phyloP scores from a whole-genome alignment of 345 rosid genomes.

The Cardiospermum halicacabum region DNA sequence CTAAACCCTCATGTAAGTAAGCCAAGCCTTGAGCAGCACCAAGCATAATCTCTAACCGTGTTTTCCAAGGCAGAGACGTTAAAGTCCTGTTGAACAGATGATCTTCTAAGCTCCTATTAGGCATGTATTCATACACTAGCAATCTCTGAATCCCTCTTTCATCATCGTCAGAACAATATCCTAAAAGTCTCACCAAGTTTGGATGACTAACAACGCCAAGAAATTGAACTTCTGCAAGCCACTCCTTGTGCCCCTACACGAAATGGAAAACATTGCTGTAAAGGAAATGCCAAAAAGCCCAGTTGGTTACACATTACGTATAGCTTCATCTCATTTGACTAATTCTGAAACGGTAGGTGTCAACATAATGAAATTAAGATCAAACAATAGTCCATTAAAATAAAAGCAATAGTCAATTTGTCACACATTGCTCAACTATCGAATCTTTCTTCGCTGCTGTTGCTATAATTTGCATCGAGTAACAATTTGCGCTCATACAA shows the following conservation, averaged over 20 bases:
- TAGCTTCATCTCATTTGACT: background rate
- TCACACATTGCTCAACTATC: background rate
- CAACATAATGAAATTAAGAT: background rate
- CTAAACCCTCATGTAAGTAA: conserved; percentile 68
- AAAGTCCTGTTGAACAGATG: conserved; percentile 52
- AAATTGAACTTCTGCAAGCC: conserved; percentile 86
- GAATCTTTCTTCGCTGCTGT: background rate
- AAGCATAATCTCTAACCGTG: conserved; percentile 73
- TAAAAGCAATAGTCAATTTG: background rate
- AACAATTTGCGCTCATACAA: too few relatives aligned
- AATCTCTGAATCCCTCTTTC: conserved; percentile 67
- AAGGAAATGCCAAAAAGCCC: conserved; percentile 6
- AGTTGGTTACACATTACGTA: background rate
- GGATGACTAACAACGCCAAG: conserved; percentile 83
- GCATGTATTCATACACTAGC: conserved; percentile 78
- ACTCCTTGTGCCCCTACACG: conserved; percentile 81
- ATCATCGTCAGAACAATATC: conserved; percentile 58
- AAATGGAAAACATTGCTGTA: conserved; percentile 4
- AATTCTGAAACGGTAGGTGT: background rate
- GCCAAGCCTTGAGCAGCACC: conserved; percentile 88
- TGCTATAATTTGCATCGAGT: background rate
- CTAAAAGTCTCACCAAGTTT: conserved; percentile 78
- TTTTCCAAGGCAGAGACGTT: conserved; percentile 57
- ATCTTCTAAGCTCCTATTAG: conserved; percentile 77
- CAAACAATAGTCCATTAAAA: background rate